Base-by-base conservation (phyloP, 176 grass and related monocot genomes). In the Urochloa ruziziensis region DNA sequence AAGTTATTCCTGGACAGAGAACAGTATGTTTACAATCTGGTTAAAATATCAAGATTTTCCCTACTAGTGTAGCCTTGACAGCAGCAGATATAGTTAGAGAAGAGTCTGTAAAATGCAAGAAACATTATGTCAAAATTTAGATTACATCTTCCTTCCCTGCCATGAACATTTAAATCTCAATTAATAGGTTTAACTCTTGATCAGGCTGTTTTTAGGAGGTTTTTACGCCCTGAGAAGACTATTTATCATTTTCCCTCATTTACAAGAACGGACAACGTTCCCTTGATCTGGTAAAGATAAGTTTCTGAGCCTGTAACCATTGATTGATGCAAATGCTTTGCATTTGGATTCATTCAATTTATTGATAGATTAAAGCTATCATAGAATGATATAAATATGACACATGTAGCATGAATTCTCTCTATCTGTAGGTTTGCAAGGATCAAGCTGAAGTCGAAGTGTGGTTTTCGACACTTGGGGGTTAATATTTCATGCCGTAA, bases 181-280 rank as follows among this genome's bases (percentile, higher is more conserved):
- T 76, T 59, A 53, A 75, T 63, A 67, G 23, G 19, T 78, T 85
- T 76, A 57, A 83, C 33, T 79, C 40, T 83, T 43, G 69, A 72
- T 44, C 74, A 95, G 90, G 90, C 82, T 68, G 87, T 92, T 88
- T 99, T 99, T 83, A 76, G 86, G 44, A 92, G 96, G 83, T 99
- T 90, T 86, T 78, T 89, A 86, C 85, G 79, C 53, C 93, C 96
- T 73, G 91, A 94, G 83, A 99, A 95, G 96, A 99, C 88, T 99
- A 96, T n/a, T 68, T 99, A 49, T 99, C 96, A 84, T 99, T 99
- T 91, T 99, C 96, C 23, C 82, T 99, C 37, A 88, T 95, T 74
- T 99, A 94, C 51, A 93, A 96, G 48, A 93, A 99, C 80, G 91
- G 93, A 2, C 91, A 94, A 84, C 93, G 93, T 36, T 93, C 96